phyloP scores from a whole-genome alignment of 257 asterid genomes.

The Ballota nigra region DNA sequence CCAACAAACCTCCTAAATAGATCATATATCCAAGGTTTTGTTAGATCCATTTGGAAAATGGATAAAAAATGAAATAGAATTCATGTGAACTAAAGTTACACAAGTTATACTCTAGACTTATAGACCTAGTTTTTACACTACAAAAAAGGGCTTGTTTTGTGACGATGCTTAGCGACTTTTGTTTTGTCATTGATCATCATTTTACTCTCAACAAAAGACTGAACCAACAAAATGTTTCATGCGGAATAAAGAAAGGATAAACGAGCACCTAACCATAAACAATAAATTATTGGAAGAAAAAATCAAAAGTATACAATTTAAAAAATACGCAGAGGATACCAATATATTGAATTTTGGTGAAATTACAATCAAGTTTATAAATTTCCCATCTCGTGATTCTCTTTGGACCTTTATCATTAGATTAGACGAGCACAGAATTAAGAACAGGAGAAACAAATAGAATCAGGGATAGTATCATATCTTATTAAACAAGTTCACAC shows the following conservation, averaged over 20 bases:
- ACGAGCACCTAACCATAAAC: neutral
- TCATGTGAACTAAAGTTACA: no score
- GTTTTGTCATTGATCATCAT: no score
- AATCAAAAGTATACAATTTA: no score
- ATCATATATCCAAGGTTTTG: no score
- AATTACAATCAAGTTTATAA: neutral
- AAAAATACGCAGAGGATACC: neutral
- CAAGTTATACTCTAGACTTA: no score
- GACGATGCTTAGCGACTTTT: no score
- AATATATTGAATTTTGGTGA: neutral
- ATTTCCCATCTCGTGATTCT: neutral
- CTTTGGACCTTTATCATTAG: neutral
- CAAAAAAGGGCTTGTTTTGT: no score
- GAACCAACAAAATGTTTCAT: neutral
- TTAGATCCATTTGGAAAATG: no score
- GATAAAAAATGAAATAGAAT: no score
- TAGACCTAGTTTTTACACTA: no score
- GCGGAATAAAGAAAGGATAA: neutral
- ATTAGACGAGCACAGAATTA: neutral
- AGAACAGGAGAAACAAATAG: neutral
- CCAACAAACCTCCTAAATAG: no score
- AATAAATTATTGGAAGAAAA: neutral
- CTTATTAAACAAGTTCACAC: conserved; percentile 10
- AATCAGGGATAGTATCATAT: neutral
- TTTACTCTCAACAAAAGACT: no score